These are phyloP conservation scores for Neonectria magnoliae DNA, from an alignment of 2,329 filamentous ascomycete genomes.

Conservation along the genomic window DNA sequence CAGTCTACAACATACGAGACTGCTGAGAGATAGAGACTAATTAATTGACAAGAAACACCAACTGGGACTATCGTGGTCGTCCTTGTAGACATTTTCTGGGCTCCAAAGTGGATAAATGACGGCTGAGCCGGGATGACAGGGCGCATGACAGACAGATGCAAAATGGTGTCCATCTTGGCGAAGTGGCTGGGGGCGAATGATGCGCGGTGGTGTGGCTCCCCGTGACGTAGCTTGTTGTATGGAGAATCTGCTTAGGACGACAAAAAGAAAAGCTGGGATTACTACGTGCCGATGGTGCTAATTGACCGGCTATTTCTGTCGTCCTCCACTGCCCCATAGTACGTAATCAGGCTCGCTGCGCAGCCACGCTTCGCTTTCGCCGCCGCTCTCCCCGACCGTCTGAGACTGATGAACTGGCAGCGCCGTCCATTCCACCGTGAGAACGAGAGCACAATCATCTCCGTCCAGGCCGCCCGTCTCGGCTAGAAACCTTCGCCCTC, in stretches of 20 bases:
- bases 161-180: conserved; percentile 10
- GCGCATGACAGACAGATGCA: conserved; percentile 12
- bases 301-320: neutral
- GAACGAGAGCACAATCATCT: conserved; percentile 13
- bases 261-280: conserved; percentile 1
- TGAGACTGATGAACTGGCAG: neutral
- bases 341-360: conserved; percentile 26
- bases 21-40: neutral
- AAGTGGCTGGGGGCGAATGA: conserved; percentile 19
- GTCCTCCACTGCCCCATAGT: conserved; percentile 1
- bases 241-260: neutral
- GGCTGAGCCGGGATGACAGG: neutral
- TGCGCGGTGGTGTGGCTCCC: conserved; percentile 12
- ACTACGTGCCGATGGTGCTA: no score
- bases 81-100: neutral
- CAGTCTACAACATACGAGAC: neutral
- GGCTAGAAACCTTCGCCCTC: conserved; percentile 16
- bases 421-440: neutral
- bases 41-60: neutral
- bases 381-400: conserved; percentile 18
- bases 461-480: conserved; percentile 16
- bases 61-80: neutral
- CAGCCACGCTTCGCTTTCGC: conserved; percentile 24
- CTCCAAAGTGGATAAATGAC: neutral
- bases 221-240: conserved; percentile 11